A percentile compares a stretch with the other conserved stretches of the same genome.
These are phyloP conservation scores for Neurospora sp. DNA, from an alignment of 2,329 filamentous ascomycete genomes.

Conservation along the genomic window DNA sequence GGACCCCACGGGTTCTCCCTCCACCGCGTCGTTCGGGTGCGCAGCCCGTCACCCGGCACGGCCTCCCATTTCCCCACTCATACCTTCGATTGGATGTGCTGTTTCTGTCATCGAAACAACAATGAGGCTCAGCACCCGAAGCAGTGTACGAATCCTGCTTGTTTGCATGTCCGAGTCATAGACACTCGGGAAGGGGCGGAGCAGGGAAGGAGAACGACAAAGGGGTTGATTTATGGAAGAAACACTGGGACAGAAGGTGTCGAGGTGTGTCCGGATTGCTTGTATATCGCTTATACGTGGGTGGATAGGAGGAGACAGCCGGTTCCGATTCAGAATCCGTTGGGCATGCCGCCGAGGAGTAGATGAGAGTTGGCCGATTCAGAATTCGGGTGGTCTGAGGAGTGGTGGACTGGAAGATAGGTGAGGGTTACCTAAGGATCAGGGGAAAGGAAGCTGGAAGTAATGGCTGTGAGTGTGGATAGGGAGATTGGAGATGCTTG, in stretches of 20 bases:
- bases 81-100: neutral
- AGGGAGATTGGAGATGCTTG: neutral
- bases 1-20: neutral
- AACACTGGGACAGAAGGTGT: neutral
- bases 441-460: no score
- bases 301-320: neutral
- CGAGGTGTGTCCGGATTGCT: neutral
- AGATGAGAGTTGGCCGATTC: neutral
- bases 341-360: neutral
- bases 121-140: neutral
- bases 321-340: neutral
- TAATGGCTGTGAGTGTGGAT: no score
- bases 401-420: neutral
- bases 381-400: neutral
- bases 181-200: neutral
- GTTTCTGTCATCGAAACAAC: neutral
- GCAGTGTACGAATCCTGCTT: neutral
- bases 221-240: neutral
- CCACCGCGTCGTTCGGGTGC: neutral
- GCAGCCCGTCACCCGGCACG: neutral
- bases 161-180: neutral
- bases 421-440: no score
- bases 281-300: neutral
- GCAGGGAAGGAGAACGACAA: neutral
- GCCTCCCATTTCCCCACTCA: neutral